phyloP scores from a whole-genome alignment of 441 rosid species.

The Erodium texanum region DNA sequence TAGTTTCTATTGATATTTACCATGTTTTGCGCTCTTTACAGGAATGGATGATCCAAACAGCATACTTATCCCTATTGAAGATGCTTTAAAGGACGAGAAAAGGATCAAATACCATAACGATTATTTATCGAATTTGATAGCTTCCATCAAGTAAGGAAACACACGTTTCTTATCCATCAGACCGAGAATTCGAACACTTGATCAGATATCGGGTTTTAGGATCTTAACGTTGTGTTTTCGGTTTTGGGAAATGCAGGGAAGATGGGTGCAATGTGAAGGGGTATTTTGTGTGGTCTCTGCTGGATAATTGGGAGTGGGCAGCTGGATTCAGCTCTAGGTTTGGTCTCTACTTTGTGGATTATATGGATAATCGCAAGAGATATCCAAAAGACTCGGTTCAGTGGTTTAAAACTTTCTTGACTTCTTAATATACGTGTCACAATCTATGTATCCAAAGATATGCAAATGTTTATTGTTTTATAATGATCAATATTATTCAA shows the following conservation, averaged over 20 bases:
- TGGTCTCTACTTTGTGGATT: conserved; percentile 87
- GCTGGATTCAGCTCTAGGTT: conserved; percentile 84
- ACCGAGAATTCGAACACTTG: too few relatives aligned
- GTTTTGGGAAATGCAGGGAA: conserved; percentile 39
- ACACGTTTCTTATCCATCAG: too few relatives aligned
- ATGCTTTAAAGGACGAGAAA: conserved; percentile 61
- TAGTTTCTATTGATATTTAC: neutral
- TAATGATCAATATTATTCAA: too few relatives aligned
- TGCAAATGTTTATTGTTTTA: too few relatives aligned
- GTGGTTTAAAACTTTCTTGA: conserved; percentile 82
- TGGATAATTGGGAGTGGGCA: conserved; percentile 97
- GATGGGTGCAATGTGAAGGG: conserved; percentile 97
- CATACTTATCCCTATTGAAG: conserved; percentile 33
- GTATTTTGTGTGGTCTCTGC: conserved; percentile 82
- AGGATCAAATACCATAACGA: conserved; percentile 76
- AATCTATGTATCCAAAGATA: too few relatives aligned
- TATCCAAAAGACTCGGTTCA: conserved; percentile 80
- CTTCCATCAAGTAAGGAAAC: conserved; percentile 53
- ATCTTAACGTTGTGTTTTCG: neutral
- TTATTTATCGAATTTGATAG: conserved; percentile 63
- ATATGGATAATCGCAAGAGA: conserved; percentile 68
- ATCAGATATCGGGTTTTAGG: too few relatives aligned
- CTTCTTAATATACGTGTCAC: conserved; percentile 12
- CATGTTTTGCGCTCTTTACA: conserved; percentile 19
- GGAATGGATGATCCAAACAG: conserved; percentile 85